Base-by-base conservation (phyloP, 2,329 filamentous ascomycete species). In the Fusarium coffeatum region DNA sequence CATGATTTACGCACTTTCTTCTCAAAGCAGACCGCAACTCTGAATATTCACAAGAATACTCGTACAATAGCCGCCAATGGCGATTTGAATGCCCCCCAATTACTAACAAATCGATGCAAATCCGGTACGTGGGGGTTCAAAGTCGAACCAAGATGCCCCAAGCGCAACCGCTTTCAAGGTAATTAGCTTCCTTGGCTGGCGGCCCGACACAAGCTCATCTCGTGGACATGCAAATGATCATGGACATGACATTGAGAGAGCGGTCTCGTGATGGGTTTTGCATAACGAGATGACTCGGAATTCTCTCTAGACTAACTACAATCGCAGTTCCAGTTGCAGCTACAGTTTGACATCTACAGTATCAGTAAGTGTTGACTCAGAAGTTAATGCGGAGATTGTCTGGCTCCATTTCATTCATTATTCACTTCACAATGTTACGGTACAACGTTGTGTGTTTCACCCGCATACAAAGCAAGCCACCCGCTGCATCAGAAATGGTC, bases 381-480 rank as follows among this genome's bases (percentile, higher is more conserved):
- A 53, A 18, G 5, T 40, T 30, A 34, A 23, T 54, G 55, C 48
- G 32, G 63, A 50, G 37, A 61, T 49, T 48, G 40, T 55, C 55
- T 50, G 49, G 22, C 34, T 37, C 34, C 34, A 6, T 37, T 4
- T 37, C 34, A 37, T 37, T 50, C 53, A 46, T 65, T 40, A 53
- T 61, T 48, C 30, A 45, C 46, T 37, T 68, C 32, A 40, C 48
- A 20, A 64, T 70, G 67, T 54, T 58, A 49, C 67, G 67, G 46
- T 58, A 49, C 63, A 60, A 55, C 63, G 43, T 60, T 48, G 63
- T 46, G 67, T 58, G 67, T 70, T 70, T 70, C 67, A 70, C 55
- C 46, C 59, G 58, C 40, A 57, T 68, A 68, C 54, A 64, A 71
- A 56, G 63, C 46, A 70, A 70, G 67, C 67, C 67, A 71, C 49